Evolutionary conservation across 1,139 yeast species (phyloP).

Genomic region (Yamadazyma kanchanaburiensis): DNA sequence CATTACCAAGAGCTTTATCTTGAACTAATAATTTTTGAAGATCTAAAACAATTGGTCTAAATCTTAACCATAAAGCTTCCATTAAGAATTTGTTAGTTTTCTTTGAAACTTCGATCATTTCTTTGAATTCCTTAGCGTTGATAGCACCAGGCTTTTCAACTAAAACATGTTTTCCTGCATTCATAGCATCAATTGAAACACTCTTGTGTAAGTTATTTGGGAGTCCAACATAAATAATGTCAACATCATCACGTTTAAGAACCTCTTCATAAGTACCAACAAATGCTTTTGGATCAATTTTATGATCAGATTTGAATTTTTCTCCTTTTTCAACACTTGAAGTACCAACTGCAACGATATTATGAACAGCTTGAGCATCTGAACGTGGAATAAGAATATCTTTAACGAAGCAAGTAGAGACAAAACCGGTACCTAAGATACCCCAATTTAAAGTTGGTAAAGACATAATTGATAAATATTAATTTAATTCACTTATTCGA

Average conservation of each 20-base stretch:
- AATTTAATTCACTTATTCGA: no score
- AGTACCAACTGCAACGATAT: slow-evolving; percentile 20
- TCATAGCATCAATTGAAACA: slow-evolving; percentile 45
- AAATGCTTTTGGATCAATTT: slow-evolving; percentile 1
- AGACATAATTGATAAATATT: no score
- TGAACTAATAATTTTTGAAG: slow-evolving; percentile 34
- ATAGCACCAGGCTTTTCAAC: slow-evolving; percentile 63
- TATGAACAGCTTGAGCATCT: slow-evolving; percentile 3
- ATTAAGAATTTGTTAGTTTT: slow-evolving; percentile 45
- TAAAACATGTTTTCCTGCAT: slow-evolving; percentile 52
- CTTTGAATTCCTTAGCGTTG: slow-evolving; percentile 44
- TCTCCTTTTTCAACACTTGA: slow-evolving; percentile 19
- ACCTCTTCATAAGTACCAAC: slow-evolving; percentile 26
- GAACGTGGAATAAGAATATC: slow-evolving; percentile 4
- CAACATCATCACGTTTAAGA: no score
- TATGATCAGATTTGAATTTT: slow-evolving; percentile 13
- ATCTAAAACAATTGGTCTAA: slow-evolving; percentile 45
- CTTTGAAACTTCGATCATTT: slow-evolving; percentile 44
- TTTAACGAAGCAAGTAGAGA: slow-evolving; percentile 4
- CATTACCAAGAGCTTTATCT: slow-evolving; percentile 40
- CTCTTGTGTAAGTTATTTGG: slow-evolving; percentile 57
- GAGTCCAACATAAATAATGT: slow-evolving; percentile 55
- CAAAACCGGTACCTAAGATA: slow-evolving; percentile 6
- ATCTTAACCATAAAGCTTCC: slow-evolving; percentile 69
- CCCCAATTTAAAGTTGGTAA: slow-evolving; percentile 5